Evolutionary conservation across 2,329 filamentous ascomycete species (phyloP), one percentile per base, ranked within the genome.

Genomic region (Laburnicola sp.): DNA sequence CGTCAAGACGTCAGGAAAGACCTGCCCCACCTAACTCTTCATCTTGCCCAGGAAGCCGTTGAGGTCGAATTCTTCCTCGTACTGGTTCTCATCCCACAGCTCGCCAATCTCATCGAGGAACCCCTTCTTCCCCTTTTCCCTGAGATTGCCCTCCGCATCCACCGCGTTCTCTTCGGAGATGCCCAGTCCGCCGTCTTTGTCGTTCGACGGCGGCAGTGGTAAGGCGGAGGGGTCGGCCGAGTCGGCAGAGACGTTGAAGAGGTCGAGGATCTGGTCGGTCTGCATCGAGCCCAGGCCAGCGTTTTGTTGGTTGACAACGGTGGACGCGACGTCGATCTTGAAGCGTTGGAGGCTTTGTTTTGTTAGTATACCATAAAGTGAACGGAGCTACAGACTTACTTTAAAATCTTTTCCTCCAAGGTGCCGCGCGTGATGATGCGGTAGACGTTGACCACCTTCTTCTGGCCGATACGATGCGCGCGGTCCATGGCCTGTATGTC

Each of bases 391-490:
- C 32, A 43, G 42, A 78, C 81, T 68, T 79, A 86, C 83, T 82
- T 87, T 66, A 99, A 78, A 68, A 99, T 99, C 83, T 99, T 99
- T 79, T 99, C 94, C 74, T 99, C 94, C 42, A 99, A 77, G 2
- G 95, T 99, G 56, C 94, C 94, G 60, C 94, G 84, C 4, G 94
- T 99, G 65, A 99, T 94, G 59, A 99, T 82, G 23, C 94, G 91
- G 75, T 99, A 99, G 11, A 99, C 94, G 68, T 99, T 99, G 62
- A 99, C 94, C 32, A 97, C 94, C 82, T 97, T 99, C 85, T 99
- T 99, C 78, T 99, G 94, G 2, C 94, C 94, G 65, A 99, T 97
- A 63, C 94, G 87, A 79, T 99, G 94, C 6, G 94, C 94, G 53
- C 94, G 91, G 70, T 99, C 94, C 94, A 99, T 99, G 60, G 94